phyloP scores from a whole-genome alignment of 495 filamentous ascomycete genomes.

The Aspergillus carlsbadensis region DNA sequence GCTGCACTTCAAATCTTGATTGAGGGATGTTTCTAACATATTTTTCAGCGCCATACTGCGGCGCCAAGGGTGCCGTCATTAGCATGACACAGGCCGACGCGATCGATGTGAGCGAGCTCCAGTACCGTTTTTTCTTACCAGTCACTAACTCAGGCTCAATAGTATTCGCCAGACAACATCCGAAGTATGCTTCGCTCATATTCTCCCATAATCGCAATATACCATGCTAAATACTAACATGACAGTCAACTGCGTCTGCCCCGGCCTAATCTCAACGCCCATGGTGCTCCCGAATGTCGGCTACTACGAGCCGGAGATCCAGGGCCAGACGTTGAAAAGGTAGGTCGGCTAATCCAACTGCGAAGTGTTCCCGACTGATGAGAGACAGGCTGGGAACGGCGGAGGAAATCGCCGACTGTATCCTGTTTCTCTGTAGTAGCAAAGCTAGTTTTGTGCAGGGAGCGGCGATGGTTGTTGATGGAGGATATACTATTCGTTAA shows the following conservation, averaged over 20 bases:
- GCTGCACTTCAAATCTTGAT: too few relatives aligned
- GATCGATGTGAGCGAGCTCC: neutral
- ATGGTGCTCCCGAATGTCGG: neutral
- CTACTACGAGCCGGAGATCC: neutral
- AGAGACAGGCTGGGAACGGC: neutral
- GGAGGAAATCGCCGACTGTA: neutral
- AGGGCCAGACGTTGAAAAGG: neutral
- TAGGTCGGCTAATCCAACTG: too few relatives aligned
- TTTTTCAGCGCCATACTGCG: neutral
- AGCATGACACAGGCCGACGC: neutral
- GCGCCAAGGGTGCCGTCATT: neutral
- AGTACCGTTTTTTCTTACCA: neutral
- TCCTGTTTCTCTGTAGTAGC: neutral
- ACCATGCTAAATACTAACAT: neutral
- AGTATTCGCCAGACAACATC: neutral
- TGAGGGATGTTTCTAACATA: too few relatives aligned
- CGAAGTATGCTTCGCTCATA: too few relatives aligned
- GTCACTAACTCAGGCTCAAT: neutral
- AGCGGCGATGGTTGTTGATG: neutral
- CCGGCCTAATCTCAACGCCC: neutral
- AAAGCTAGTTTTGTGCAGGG: neutral
- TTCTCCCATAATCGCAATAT: too few relatives aligned
- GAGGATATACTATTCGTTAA: slow-evolving; percentile 6
- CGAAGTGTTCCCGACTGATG: too few relatives aligned
- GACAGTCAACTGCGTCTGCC: neutral